Evolutionary conservation across 768 basidiomycete species (phyloP).

Genomic region (Naganishia vishniacii): DNA sequence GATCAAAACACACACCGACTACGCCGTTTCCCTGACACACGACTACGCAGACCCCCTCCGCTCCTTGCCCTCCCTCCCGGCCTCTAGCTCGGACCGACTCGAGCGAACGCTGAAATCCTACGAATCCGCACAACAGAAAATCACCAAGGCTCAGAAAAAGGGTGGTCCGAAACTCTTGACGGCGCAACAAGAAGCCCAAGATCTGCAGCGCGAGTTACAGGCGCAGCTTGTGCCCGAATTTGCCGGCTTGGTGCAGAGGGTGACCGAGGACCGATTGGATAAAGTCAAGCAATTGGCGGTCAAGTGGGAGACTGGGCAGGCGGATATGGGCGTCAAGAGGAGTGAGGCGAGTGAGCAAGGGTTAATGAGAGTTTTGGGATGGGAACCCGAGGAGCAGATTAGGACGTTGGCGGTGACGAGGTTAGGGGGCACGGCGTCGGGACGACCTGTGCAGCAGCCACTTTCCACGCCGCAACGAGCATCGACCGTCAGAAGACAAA

Average conservation of each 20-base stretch:
- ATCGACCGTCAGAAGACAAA: constrained; percentile 12
- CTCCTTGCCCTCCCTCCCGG: constrained; percentile 37
- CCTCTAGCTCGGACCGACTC: constrained; percentile 36
- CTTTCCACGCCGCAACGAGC: constrained; percentile 6
- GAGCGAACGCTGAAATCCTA: constrained; percentile 47
- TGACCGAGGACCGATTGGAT: constrained; percentile 41
- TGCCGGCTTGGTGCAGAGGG: constrained; percentile 41
- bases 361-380: constrained; percentile 39
- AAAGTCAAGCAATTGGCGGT: constrained; percentile 45
- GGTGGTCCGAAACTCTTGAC: constrained; percentile 40
- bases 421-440: constrained; percentile 26
- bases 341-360: constrained; percentile 42
- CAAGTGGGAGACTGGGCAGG: constrained; percentile 44
- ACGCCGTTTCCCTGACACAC: constrained; percentile 36
- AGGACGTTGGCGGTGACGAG: constrained; percentile 35
- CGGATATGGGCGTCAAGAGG: constrained; percentile 40
- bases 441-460: not conserved
- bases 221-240: constrained; percentile 40
- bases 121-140: constrained; percentile 42
- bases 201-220: constrained; percentile 34
- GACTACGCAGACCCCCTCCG: constrained; percentile 46
- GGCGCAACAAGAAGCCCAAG: constrained; percentile 30
- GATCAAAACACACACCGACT: constrained; percentile 35
- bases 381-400: constrained; percentile 46
- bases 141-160: constrained; percentile 43